Percentiles rank a stretch among this genome's conserved stretches.
Evolutionary conservation across 176 grass and related monocot species (phyloP).

Genomic region (Microstegium vimineum): DNA sequence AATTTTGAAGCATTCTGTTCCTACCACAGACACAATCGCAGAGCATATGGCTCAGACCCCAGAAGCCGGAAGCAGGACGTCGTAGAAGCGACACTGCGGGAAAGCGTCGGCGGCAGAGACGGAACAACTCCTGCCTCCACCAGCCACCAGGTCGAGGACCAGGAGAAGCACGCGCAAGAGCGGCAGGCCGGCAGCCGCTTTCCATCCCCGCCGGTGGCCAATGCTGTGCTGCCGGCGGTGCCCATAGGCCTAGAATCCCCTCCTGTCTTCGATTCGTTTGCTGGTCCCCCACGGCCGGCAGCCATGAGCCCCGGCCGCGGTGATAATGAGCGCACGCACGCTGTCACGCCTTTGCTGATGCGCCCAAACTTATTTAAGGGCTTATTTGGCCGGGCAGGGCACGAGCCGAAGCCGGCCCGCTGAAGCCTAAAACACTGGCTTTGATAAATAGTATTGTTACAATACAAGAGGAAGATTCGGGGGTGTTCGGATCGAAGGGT

Average conservation of each 20-base stretch:
- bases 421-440: too few relatives aligned
- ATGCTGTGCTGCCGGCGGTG: not conserved
- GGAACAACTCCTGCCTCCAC: not conserved
- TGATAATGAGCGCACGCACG: constrained; percentile 11
- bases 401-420: too few relatives aligned
- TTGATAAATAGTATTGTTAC: too few relatives aligned
- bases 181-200: not conserved
- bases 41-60: not conserved
- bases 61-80: not conserved
- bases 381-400: too few relatives aligned
- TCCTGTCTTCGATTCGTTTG: not conserved
- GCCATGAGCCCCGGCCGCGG: not conserved
- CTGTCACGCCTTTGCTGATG: constrained; percentile 9
- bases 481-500: too few relatives aligned
- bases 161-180: not conserved
- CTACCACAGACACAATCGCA: not conserved
- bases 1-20: not conserved
- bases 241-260: not conserved
- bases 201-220: not conserved
- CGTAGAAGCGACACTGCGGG: not conserved
- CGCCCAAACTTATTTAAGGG: not conserved
- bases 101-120: not conserved
- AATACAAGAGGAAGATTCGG: too few relatives aligned
- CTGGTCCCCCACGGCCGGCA: not conserved
- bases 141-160: not conserved